Evolutionary conservation across 2,329 filamentous ascomycete genomes (phyloP), one percentile per base, ranked within the genome.

Genomic region (Purpureocillium lavendulum): DNA sequence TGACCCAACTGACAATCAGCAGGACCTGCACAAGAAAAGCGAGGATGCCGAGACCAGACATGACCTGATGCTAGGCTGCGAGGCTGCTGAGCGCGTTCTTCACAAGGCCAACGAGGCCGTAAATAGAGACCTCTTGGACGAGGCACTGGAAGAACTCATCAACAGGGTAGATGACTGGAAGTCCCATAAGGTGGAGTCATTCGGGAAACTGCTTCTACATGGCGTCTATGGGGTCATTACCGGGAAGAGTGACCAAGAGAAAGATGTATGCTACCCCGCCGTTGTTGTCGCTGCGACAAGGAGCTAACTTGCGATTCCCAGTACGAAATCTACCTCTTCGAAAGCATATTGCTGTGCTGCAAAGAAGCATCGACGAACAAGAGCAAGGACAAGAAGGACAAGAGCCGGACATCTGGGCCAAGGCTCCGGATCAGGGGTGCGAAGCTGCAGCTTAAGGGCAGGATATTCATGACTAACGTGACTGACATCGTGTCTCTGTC

Each of bases 391-490:
- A 90, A 87, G 57, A 82, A 78, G 51, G 79, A 82, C 55, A 79
- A 77, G 55, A 74, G 72, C 5, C 67, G 67, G 40, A 72, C 73
- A 1, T 67, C 66, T 2, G 66, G 62, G 7, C 73, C 78, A 42
- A 86, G 80, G 59, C 57, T 62, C 35, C 65, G 67, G 34, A 78
- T 74, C 54, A 81, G 77, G 58, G 84, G 78, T 52, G 84, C 83
- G 32, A 95, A 90, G 62, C 71, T 97, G 45, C 89, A 96, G 62
- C 73, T 98, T 24, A 98, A 98, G 64, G 92, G 92, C 30, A 80
- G 92, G 38, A 98, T 98, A 53, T 97, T 96, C 66, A 97, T 98
- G 89, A 88, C 89, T 50, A 98, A 98, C 56, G 90, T 98, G 40
- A 97, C 89, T 30, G 87, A 96, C 59, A 82, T 95, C n/a, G 71